Evolutionary conservation across 352 stramenopile species (phyloP).

Genomic region (Phytopythium kandeliae): DNA sequence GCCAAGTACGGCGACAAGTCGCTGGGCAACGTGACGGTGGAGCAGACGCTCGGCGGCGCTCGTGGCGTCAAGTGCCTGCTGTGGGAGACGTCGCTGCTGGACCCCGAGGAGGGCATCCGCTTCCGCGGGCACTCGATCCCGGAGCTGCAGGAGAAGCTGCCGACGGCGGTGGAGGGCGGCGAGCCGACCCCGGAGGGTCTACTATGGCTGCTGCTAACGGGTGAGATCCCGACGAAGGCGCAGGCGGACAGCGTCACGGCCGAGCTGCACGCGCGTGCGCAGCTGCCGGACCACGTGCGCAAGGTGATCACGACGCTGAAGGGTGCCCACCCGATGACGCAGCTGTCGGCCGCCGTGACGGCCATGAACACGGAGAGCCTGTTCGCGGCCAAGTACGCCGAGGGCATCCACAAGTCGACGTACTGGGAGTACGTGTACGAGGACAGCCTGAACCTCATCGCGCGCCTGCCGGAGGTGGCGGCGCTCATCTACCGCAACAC

Average conservation of each 20-base stretch:
- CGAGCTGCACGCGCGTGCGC: constrained; percentile 93
- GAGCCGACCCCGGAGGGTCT: constrained; percentile 97
- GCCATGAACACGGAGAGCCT: constrained; percentile 94
- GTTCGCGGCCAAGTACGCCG: constrained; percentile 96
- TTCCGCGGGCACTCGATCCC: constrained; percentile 99
- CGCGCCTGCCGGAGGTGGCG: constrained; percentile 95
- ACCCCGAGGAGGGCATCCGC: constrained; percentile 96
- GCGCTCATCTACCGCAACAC: constrained; percentile 98
- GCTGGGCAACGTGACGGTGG: constrained; percentile 92
- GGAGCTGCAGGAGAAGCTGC: constrained; percentile 95
- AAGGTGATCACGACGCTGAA: constrained; percentile 95
- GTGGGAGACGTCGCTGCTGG: constrained; percentile 97
- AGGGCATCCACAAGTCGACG: constrained; percentile 96
- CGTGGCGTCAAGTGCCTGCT: constrained; percentile 98
- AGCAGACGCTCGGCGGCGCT: constrained; percentile 96
- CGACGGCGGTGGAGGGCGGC: constrained; percentile 87
- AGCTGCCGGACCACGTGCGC: constrained; percentile 95
- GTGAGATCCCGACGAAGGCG: constrained; percentile 95
- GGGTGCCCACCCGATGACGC: constrained; percentile 99
- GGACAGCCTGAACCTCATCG: constrained; percentile 98
- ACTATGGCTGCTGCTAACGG: constrained; percentile 97
- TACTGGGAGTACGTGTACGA: constrained; percentile 98
- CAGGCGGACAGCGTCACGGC: constrained; percentile 94
- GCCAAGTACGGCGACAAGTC: constrained; percentile 91
- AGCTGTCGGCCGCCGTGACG: constrained; percentile 94